A percentile compares a stretch with the other conserved stretches of the same genome.
Conservation (phyloP, 345 rosid genomes). For the Murraya paniculata region DNA sequence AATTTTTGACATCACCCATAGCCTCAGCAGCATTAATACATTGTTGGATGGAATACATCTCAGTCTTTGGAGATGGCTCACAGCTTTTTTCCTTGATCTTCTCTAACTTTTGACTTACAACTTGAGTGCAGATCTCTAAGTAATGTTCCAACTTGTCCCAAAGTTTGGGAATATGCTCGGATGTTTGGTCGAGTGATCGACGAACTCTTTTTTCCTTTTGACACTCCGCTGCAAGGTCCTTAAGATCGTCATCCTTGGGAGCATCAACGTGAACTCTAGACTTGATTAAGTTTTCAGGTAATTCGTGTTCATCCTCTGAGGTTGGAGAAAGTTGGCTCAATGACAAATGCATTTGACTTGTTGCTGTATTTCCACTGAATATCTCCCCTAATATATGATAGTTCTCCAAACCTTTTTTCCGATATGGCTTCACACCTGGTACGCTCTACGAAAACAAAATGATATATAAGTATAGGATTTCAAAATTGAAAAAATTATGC, state of each 20-base stretch:
- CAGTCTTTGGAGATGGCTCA: not conserved
- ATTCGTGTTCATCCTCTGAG: not conserved
- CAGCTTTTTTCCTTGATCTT: not conserved
- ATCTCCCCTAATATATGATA: slow-evolving; percentile 3
- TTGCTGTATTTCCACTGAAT: not conserved
- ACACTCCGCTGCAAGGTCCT: not conserved
- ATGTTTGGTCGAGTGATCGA: not conserved
- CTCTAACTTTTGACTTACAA: not conserved
- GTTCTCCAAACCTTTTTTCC: not conserved
- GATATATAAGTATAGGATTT: not conserved
- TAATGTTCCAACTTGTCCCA: not conserved
- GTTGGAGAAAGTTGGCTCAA: not conserved
- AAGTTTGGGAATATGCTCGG: not conserved
- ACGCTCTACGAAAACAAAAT: not conserved
- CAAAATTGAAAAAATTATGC: not conserved
- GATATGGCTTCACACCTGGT: slow-evolving; percentile 2
- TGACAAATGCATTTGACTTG: not conserved
- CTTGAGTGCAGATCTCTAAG: not conserved
- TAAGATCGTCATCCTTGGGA: not conserved
- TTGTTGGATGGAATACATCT: not conserved
- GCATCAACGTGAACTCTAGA: not conserved
- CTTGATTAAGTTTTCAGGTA: not conserved
- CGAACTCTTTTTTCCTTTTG: not conserved
- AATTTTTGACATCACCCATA: not conserved
- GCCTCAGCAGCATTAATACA: slow-evolving; percentile 6